phyloP scores from a whole-genome alignment of 805 yeast genomes.

The Maudiozyma turicensis region DNA sequence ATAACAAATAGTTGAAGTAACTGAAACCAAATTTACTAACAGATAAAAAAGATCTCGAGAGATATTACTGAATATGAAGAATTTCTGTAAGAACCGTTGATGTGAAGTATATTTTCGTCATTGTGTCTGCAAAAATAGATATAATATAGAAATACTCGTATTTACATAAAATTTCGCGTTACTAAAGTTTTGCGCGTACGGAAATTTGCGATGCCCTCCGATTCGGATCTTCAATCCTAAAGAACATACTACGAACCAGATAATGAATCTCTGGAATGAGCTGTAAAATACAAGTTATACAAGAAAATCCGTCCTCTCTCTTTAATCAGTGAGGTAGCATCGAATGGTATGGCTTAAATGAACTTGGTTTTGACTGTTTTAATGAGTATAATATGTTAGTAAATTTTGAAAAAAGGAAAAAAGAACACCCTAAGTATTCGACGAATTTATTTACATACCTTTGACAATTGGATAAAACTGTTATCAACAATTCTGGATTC shows the following conservation, averaged over 20 bases:
- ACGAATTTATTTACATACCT: background rate
- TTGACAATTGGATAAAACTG: background rate
- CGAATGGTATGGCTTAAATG: background rate
- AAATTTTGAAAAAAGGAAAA: background rate
- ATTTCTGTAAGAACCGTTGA: background rate
- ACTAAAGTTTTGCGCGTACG: too few relatives aligned
- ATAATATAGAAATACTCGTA: too few relatives aligned
- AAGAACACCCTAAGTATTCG: background rate
- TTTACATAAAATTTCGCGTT: too few relatives aligned
- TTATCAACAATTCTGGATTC: background rate
- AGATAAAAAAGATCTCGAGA: too few relatives aligned
- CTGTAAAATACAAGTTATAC: background rate
- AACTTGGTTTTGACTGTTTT: background rate
- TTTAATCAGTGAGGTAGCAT: background rate
- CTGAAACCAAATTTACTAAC: too few relatives aligned
- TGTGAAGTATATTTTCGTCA: background rate
- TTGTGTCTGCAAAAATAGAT: background rate
- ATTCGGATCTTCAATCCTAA: too few relatives aligned
- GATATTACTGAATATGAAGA: background rate
- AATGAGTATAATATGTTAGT: background rate
- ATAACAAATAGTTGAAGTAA: too few relatives aligned
- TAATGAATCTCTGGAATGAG: background rate
- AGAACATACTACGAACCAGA: background rate
- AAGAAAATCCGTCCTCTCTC: background rate
- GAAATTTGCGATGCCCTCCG: too few relatives aligned